phyloP scores from a whole-genome alignment of 176 grass and related monocot genomes.

The Aegilops sharonensis region DNA sequence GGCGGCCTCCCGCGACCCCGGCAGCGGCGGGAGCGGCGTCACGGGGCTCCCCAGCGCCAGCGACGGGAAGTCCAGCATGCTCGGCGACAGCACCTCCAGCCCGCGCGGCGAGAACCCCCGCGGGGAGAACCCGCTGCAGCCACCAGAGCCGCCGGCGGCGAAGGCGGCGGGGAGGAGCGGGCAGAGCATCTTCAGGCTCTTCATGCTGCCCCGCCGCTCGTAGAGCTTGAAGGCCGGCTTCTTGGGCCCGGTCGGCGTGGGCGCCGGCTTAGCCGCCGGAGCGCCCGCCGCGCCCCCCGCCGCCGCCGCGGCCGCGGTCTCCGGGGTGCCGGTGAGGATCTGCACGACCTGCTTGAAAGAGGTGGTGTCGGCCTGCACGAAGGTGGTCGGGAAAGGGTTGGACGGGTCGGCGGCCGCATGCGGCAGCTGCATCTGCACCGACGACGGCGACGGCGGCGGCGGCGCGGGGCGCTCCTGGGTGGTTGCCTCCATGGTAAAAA shows the following conservation, averaged over 20 bases:
- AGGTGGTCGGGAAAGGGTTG: slow-evolving; percentile 60
- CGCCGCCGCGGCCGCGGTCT: slow-evolving; percentile 56
- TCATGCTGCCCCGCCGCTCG: slow-evolving; percentile 71
- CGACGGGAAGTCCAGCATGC: slow-evolving; percentile 77
- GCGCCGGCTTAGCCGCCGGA: neutral
- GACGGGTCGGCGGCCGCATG: slow-evolving; percentile 34
- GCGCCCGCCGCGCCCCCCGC: slow-evolving; percentile 23
- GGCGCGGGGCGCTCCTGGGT: slow-evolving; percentile 33
- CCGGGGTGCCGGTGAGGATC: slow-evolving; percentile 82
- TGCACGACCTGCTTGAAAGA: slow-evolving; percentile 82
- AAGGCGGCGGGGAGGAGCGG: slow-evolving; percentile 60
- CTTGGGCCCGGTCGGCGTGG: slow-evolving; percentile 47
- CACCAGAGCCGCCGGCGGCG: neutral
- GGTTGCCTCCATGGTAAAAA: slow-evolving; percentile 45
- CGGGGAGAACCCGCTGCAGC: slow-evolving; percentile 41
- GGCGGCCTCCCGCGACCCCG: slow-evolving; percentile 54
- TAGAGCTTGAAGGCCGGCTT: slow-evolving; percentile 79
- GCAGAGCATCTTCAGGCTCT: slow-evolving; percentile 74
- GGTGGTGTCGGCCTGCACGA: slow-evolving; percentile 62
- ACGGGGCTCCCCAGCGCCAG: slow-evolving; percentile 72
- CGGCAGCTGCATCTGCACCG: neutral
- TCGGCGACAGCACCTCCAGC: slow-evolving; percentile 65
- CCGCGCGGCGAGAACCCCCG: slow-evolving; percentile 53
- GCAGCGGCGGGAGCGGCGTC: slow-evolving; percentile 71
- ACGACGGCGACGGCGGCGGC: slow-evolving; percentile 7